Evolutionary conservation across 768 basidiomycete genomes (phyloP), one percentile per base, ranked within the genome.

Genomic region (Neoboletus magnificus): DNA sequence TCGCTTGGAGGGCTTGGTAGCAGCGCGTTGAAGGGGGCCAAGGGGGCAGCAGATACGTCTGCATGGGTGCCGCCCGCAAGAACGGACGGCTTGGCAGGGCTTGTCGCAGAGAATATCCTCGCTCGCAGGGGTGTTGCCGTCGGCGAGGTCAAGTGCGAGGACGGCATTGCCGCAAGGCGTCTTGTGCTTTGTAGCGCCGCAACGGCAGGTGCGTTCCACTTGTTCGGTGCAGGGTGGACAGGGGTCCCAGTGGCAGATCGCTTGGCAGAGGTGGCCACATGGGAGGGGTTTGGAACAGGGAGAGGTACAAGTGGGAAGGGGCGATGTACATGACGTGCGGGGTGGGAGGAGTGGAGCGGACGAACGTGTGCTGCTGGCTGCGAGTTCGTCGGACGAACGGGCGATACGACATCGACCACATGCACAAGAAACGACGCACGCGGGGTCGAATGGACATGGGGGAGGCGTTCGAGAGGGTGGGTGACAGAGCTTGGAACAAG

Each of bases 31-130:
- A 22, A 69, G 57, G 15, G 70, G 64, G 13, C 80, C 88, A 0
- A 98, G 80, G 0, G 97, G 95, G 64, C 97, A 99, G 67, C 97
- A 98, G 10, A 87, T 56, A 4, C 94, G 80, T 18, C 78, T 77
- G 66, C 97, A 98, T 58, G 88, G 85, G 64, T 99, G 97, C 22
- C 85, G 77, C 0, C 95, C 92, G 66, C 97, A 98, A 9, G 82
- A 79, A 16, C 93, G 82, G 11, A 93, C 74, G 0, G 86, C 89
- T 20, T 75, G 73, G 66, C 97, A 99, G 1, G 85, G 82, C 32
- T 82, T 80, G 53, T 93, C 87, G 70, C 97, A 98, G 1, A 88
- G 70, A 40, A 94, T 79, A 53, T 91, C 87, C 49, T 90, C 88
- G 2, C 69, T 73, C 50, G 77, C 76, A 5, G 58, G 63, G 2